These are phyloP conservation scores for Yamadazyma akitaensis DNA, from an alignment of 805 yeast genomes.

Conservation along the genomic window DNA sequence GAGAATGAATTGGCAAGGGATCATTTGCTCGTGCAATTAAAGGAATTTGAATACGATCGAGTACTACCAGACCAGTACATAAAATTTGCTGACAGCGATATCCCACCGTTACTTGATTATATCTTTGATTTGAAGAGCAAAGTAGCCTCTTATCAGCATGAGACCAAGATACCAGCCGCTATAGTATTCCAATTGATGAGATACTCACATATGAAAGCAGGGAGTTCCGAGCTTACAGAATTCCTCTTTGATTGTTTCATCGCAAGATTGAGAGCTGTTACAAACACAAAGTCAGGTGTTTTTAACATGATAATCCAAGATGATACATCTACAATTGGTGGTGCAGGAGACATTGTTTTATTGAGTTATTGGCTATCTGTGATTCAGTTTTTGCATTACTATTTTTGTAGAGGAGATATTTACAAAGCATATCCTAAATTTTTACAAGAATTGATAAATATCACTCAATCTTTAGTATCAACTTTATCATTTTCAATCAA, in stretches of 20 bases:
- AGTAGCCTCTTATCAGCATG: conserved; percentile 36
- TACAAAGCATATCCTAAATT: conserved; percentile 53
- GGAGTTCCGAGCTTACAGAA: conserved; percentile 54
- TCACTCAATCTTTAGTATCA: conserved; percentile 55
- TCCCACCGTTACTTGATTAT: conserved; percentile 48
- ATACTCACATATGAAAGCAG: conserved; percentile 57
- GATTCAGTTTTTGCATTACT: conserved; percentile 72
- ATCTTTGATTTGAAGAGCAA: conserved; percentile 45
- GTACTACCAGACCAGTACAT: conserved; percentile 57
- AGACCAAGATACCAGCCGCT: conserved; percentile 62
- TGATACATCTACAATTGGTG: conserved; percentile 24
- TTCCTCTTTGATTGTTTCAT: conserved; percentile 58
- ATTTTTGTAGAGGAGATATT: conserved; percentile 62
- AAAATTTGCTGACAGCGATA: conserved; percentile 56
- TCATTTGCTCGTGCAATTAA: conserved; percentile 23
- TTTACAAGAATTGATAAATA: conserved; percentile 64
- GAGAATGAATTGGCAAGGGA: conserved; percentile 32
- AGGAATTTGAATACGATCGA: conserved; percentile 54
- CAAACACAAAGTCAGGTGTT: conserved; percentile 60
- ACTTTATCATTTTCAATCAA: conserved; percentile 66
- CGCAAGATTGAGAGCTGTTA: conserved; percentile 57
- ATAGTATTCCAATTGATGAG: conserved; percentile 67
- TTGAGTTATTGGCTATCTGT: conserved; percentile 89
- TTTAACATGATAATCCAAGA: conserved; percentile 38
- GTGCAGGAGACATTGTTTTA: conserved; percentile 61